Evolutionary conservation across 2,329 filamentous ascomycete genomes (phyloP).

Genomic region (Apiospora malaysiana): DNA sequence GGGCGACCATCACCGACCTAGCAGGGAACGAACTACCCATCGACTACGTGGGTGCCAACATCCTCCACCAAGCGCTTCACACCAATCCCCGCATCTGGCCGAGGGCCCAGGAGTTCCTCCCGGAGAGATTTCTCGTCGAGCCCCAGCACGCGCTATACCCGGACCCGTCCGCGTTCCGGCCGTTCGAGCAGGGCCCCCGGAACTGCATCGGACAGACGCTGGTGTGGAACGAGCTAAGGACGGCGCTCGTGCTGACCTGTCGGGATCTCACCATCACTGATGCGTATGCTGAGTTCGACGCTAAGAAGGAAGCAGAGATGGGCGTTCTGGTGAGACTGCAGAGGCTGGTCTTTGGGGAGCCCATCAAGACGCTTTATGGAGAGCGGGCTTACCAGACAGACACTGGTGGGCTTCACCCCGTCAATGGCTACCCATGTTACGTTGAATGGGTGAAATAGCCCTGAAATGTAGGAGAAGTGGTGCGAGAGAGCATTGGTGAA

Average conservation of each 20-base stretch:
- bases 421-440: background rate
- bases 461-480: too few relatives aligned
- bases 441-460: background rate
- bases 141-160: constrained; percentile 42
- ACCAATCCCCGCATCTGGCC: constrained; percentile 24
- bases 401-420: background rate
- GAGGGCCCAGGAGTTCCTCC: constrained; percentile 24
- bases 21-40: constrained; percentile 22
- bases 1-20: constrained; percentile 18
- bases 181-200: constrained; percentile 26
- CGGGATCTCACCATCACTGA: constrained; percentile 23
- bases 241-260: constrained; percentile 21
- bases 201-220: constrained; percentile 27
- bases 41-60: background rate
- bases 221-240: constrained; percentile 1
- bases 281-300: constrained; percentile 25
- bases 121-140: constrained; percentile 43
- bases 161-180: constrained; percentile 39
- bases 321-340: background rate
- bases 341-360: background rate
- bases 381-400: background rate
- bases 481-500: too few relatives aligned
- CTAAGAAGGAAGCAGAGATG: constrained; percentile 14
- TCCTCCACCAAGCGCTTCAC: constrained; percentile 23
- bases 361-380: background rate